Conservation (phyloP, 2,329 filamentous ascomycete species). For the Ophiostoma sp. region DNA sequence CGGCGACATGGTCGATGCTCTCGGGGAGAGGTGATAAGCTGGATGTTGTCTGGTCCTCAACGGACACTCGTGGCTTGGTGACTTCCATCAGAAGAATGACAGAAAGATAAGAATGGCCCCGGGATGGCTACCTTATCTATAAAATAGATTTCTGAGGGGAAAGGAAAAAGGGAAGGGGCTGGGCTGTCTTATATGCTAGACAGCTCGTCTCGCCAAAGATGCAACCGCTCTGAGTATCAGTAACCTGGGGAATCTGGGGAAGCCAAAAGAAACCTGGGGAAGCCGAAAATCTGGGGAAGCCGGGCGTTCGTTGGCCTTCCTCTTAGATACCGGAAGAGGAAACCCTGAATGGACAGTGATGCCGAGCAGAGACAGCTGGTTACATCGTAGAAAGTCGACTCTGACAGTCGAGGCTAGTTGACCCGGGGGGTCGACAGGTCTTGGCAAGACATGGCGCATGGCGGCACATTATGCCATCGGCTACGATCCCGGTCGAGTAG, state of each 20-base stretch:
- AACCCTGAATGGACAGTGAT: background rate
- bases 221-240: too few relatives aligned
- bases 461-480: background rate
- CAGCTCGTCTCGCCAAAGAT: too few relatives aligned
- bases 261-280: too few relatives aligned
- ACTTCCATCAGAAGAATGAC: background rate
- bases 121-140: too few relatives aligned
- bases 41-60: background rate
- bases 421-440: background rate
- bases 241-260: too few relatives aligned
- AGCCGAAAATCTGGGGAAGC: too few relatives aligned
- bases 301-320: too few relatives aligned
- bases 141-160: too few relatives aligned
- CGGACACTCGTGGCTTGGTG: background rate
- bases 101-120: too few relatives aligned
- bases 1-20: conserved; percentile 21
- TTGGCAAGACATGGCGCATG: background rate
- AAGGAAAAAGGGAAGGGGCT: too few relatives aligned
- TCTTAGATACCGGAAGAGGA: too few relatives aligned
- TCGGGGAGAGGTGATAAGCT: background rate
- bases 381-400: background rate
- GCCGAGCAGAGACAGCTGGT: background rate
- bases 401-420: background rate
- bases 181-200: too few relatives aligned
- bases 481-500: background rate